Base-by-base conservation (phyloP, 2,329 filamentous ascomycete species). In the Cephalotrichum gorgonifer region DNA sequence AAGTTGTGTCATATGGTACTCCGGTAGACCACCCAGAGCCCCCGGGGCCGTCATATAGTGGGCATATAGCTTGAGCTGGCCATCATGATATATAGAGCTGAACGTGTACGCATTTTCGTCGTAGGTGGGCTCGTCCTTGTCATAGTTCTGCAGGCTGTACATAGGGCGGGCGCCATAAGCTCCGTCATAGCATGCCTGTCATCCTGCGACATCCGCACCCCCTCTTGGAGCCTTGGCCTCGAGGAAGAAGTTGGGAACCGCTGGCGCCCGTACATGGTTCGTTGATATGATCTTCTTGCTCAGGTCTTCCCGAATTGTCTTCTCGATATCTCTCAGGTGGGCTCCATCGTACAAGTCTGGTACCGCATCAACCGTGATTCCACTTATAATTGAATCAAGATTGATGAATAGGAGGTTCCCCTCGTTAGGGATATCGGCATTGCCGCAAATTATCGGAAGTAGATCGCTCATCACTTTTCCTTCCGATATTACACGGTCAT, bases 1-100 rank as follows among this genome's bases (percentile, higher is more conserved):
- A 2, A 70, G 4, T 48, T 63, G 54, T 11, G 63, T 68, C 64
- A 71, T 72, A 45, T 70, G 59, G 56, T 71, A 72, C 56, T 63
- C 62, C 6, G 62, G 64, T 44, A 44, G 62, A 17, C 5, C 43
- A 44, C 43, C 43, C 14, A 7, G 43, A 33, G 20, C 43, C 25
- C 30, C 23, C 4, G 43, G 43, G 26, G 43, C 43, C 25, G 22
- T 44, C 42, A 14, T 38, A 45, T 31, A 42, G 33, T 49, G 42
- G 3, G 39, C 27, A n/a, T 38, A 49, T 4, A 47, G 22, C 9
- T 35, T 38, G 4, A 47, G 28, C n/a, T n/a, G 11, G 49, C 50
- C 38, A 38, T 27, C 17, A 22, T 39, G n/a, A 12, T 20, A 41
- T n/a, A 31, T 20, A 5, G 63, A 62, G 33, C 61, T 64, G 31